Conservation (phyloP, 306 rosid genomes). For the Prunus salicina region DNA sequence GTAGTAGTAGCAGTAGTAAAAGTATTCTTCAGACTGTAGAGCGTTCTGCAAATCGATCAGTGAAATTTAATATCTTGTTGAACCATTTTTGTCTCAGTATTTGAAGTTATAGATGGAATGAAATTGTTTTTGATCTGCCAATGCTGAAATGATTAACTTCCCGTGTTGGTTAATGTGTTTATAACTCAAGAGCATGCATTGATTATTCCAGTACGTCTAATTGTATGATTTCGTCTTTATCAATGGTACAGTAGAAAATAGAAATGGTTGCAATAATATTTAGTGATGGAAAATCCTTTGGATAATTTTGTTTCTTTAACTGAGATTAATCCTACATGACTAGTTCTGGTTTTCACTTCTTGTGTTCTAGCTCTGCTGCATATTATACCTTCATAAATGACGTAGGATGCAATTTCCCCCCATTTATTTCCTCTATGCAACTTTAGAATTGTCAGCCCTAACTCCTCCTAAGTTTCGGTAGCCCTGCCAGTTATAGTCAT, state of each 20-base stretch:
- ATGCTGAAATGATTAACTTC: background rate
- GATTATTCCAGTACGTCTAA: background rate
- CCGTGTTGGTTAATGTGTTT: background rate
- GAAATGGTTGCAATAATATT: background rate
- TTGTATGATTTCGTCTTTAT: background rate
- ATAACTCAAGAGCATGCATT: background rate
- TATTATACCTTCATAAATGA: background rate
- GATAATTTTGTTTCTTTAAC: background rate
- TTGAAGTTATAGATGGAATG: background rate
- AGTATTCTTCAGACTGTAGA: background rate
- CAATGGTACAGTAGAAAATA: background rate
- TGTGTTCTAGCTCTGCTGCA: background rate
- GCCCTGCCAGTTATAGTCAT: background rate
- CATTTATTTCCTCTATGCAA: background rate
- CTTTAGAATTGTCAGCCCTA: background rate
- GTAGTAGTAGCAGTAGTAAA: background rate
- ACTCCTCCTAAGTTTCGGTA: background rate
- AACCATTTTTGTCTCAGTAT: background rate
- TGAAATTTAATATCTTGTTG: background rate
- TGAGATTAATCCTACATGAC: background rate
- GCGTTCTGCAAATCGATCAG: background rate
- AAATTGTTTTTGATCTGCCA: background rate
- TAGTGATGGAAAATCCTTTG: background rate
- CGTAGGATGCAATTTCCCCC: background rate
- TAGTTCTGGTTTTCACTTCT: background rate